Percentiles rank a stretch among this genome's conserved stretches.
Evolutionary conservation across 169 alveolate genomes (phyloP).

Genomic region (Cryptosporidium viatorum): DNA sequence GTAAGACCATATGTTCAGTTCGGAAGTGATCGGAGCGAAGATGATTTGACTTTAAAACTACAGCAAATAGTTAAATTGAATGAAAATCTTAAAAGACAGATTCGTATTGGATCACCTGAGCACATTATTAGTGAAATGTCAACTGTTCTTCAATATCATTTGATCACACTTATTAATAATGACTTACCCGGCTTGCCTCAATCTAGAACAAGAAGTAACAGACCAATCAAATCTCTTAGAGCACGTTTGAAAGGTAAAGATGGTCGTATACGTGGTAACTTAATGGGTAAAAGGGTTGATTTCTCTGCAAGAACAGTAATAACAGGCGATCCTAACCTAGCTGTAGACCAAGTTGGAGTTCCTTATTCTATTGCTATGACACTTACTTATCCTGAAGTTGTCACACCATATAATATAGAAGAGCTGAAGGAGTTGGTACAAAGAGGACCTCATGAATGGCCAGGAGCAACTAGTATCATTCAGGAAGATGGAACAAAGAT

Average conservation of each 20-base stretch:
- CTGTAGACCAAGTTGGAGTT: constrained; percentile 96
- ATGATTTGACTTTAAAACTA: constrained; percentile 96
- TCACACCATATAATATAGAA: constrained; percentile 95
- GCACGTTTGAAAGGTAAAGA: constrained; percentile 99
- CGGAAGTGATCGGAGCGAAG: constrained; percentile 96
- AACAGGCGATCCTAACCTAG: constrained; percentile 98
- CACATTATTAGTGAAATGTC: constrained; percentile 93
- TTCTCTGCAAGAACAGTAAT: constrained; percentile 99
- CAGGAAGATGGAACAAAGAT: constrained; percentile 94
- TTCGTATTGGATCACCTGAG: constrained; percentile 90
- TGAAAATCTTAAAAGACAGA: constrained; percentile 88
- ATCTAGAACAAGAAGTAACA: constrained; percentile 94
- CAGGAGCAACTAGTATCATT: constrained; percentile 97
- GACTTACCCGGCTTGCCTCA: constrained; percentile 96
- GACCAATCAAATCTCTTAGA: constrained; percentile 98
- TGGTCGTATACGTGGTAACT: constrained; percentile 97
- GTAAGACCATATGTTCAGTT: constrained; percentile 97
- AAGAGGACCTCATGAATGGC: constrained; percentile 98
- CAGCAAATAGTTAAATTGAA: constrained; percentile 95
- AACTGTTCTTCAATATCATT: constrained; percentile 93
- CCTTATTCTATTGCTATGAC: constrained; percentile 99
- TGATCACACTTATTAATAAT: constrained; percentile 97
- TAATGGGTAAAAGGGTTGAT: constrained; percentile 99
- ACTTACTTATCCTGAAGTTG: constrained; percentile 98
- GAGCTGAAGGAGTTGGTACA: constrained; percentile 90